Base-by-base conservation (phyloP, 225 moss, liverwort and hornwort genomes). In the Pseudisothecium myosuroides region DNA sequence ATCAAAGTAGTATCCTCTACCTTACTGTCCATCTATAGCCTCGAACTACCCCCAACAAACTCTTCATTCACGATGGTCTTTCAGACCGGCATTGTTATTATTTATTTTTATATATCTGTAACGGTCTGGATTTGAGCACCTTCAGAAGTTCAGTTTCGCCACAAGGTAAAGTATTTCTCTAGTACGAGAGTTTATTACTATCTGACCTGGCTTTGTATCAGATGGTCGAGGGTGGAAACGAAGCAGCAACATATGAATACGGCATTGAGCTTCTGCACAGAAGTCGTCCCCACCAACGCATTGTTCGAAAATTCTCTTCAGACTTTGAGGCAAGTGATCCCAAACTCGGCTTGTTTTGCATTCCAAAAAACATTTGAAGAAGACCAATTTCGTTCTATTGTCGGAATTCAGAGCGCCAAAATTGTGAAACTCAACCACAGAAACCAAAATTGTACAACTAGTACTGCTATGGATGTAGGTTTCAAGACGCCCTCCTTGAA, bases 291-390 rank as follows among this genome's bases (percentile, higher is more conserved):
- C 90, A 94, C 88, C 94, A 94, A 82, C 91, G 93, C 72, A 93
- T 95, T 28, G 90, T 95, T 85, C 92, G 95, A 83, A 95, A 94
- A 91, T 95, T 95, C 89, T 94, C 93, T 31, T 95, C 95, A 22
- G 95, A 94, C 31, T 95, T 92, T 14, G 94, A 95, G 93, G 95
- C 67, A 89, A 88, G 91, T 75, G 20, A 82, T 82, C 67, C 34
- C 19, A 59, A 13, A 28, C 68, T 61, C 59, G 49, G 14, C 39
- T 82, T 32, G 31, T 39, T 84, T n/a, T 79, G 63, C 61, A 47
- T 76, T 85, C 39, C 2, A 39, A 72, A 83, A 34, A n/a, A 1
- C 62, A 19, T 61, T 47, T 12, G 16, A 34, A 72, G 73, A 43
- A 32, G 72, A 34, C 12, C 28, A 5, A 26, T 39, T 80, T 39